Evolutionary conservation across 2,329 filamentous ascomycete species (phyloP).

Genomic region (Fonsecaea pedrosoi): DNA sequence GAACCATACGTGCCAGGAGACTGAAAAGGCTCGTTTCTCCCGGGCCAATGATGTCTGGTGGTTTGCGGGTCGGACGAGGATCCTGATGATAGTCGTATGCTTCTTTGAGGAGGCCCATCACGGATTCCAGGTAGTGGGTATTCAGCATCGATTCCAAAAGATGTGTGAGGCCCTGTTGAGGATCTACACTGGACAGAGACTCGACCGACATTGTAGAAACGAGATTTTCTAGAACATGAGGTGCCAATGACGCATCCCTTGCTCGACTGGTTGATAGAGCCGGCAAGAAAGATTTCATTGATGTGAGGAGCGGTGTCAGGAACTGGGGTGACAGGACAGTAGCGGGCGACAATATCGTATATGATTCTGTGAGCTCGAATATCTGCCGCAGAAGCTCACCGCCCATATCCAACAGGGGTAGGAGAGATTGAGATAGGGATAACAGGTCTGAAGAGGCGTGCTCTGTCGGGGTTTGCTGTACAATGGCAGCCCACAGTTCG

Average conservation of each 20-base stretch:
- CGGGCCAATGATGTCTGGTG: slow-evolving; percentile 72
- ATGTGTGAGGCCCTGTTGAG: slow-evolving; percentile 51
- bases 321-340: slow-evolving; percentile 53
- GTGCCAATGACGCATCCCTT: slow-evolving; percentile 46
- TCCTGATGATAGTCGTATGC: slow-evolving; percentile 78
- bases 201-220: slow-evolving; percentile 42
- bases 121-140: slow-evolving; percentile 34
- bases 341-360: slow-evolving; percentile 68
- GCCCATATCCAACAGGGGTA: slow-evolving; percentile 71
- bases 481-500: slow-evolving; percentile 82
- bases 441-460: slow-evolving; percentile 66
- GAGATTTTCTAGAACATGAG: slow-evolving; percentile 49
- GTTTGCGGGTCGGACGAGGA: slow-evolving; percentile 76
- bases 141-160: slow-evolving; percentile 61
- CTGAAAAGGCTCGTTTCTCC: slow-evolving; percentile 85
- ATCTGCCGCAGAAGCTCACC: slow-evolving; percentile 68
- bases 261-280: slow-evolving; percentile 36
- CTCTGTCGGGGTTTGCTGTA: slow-evolving; percentile 69
- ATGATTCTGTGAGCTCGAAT: slow-evolving; percentile 71
- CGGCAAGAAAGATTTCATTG: slow-evolving; percentile 39
- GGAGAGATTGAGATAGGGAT: slow-evolving; percentile 65
- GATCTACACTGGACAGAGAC: slow-evolving; percentile 40
- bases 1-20: slow-evolving; percentile 77
- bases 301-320: slow-evolving; percentile 50
- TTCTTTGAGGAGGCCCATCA: slow-evolving; percentile 71